Percentiles rank a stretch among this genome's conserved stretches.
These are phyloP conservation scores for Umbelopsis sp. DNA, from an alignment of 371 early-diverging fungal genomes.

Conservation along the genomic window DNA sequence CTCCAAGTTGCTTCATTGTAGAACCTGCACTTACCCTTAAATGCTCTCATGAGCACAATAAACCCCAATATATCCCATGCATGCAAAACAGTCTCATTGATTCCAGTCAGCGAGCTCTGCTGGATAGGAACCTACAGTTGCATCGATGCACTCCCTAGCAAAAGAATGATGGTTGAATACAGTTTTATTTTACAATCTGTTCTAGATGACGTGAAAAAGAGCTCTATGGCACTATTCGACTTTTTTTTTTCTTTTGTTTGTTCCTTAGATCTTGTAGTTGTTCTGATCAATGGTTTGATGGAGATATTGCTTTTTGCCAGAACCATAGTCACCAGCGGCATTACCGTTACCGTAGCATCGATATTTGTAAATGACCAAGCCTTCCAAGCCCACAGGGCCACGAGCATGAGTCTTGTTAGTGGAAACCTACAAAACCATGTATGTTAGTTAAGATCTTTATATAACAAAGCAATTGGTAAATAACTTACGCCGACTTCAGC, in stretches of 20 bases:
- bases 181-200: background rate
- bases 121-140: no score
- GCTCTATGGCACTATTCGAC: background rate
- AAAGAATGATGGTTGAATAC: background rate
- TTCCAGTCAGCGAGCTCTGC: no score
- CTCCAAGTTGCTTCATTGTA: no score
- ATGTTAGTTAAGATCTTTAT: slow-evolving; percentile 3
- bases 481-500: slow-evolving; percentile 89
- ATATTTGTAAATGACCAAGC: slow-evolving; percentile 96
- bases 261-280: slow-evolving; percentile 36
- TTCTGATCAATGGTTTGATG: slow-evolving; percentile 60
- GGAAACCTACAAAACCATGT: slow-evolving; percentile 53
- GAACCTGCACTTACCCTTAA: no score
- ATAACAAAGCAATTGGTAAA: background rate
- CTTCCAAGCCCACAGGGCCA: slow-evolving; percentile 97
- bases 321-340: slow-evolving; percentile 75
- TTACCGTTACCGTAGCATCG: slow-evolving; percentile 91
- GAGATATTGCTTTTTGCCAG: slow-evolving; percentile 73
- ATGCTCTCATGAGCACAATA: no score
- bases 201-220: background rate
- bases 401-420: slow-evolving; percentile 98
- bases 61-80: no score
- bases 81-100: no score
- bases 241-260: background rate
- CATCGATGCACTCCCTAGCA: no score